Percentiles rank a stretch among this genome's conserved stretches.
Conservation (phyloP, 2,329 filamentous ascomycete genomes). For the Alternaria angustiovoidea region DNA sequence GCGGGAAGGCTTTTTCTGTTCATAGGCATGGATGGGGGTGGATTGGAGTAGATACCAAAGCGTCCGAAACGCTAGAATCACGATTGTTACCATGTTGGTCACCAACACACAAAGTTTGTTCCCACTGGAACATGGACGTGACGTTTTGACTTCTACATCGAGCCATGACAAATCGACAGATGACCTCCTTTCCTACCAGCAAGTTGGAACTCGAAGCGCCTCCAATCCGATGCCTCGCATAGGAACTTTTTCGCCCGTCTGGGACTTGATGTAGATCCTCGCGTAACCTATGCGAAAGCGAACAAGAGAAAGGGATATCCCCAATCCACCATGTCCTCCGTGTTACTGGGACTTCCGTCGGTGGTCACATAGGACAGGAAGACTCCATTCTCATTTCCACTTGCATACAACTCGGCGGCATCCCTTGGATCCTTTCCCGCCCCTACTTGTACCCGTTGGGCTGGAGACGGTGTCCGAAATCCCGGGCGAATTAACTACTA, state of each 20-base stretch:
- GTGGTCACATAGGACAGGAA: not conserved
- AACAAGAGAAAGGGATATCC: not conserved
- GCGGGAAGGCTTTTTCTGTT: conserved; percentile 12
- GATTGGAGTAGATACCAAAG: conserved; percentile 31
- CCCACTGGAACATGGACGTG: not conserved
- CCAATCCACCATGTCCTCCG: not conserved
- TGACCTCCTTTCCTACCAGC: not conserved
- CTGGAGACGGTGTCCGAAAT: conserved; percentile 1
- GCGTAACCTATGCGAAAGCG: not conserved
- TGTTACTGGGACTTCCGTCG: not conserved
- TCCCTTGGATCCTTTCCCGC: not conserved
- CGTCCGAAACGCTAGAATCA: conserved; percentile 29
- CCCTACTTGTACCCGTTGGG: not conserved
- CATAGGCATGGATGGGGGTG: conserved; percentile 8
- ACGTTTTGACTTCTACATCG: not conserved
- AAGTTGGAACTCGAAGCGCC: not conserved
- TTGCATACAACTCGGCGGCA: not conserved
- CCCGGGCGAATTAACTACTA: not conserved
- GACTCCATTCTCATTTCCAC: not conserved
- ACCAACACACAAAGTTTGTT: not conserved
- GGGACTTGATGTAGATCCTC: not conserved
- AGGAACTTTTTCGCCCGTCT: not conserved
- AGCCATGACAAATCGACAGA: not conserved
- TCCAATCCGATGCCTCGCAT: not conserved
- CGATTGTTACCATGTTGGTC: conserved; percentile 19